Percentiles rank a stretch among this genome's conserved stretches.
These are phyloP conservation scores for Actinomortierella ambigua DNA, from an alignment of 371 early-diverging fungal species.

Conservation along the genomic window DNA sequence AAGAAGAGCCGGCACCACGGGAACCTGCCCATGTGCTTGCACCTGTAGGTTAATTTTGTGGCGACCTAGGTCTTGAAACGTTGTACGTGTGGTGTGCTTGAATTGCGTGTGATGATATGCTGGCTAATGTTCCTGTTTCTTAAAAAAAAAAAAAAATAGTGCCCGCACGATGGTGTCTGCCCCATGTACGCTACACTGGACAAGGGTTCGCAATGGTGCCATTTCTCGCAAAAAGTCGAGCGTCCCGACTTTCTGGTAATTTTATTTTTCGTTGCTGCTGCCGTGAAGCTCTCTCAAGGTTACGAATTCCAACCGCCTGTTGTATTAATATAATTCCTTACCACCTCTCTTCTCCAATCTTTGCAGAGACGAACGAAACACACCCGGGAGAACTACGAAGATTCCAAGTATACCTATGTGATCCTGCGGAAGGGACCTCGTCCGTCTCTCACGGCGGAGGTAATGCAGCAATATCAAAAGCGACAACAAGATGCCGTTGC, in stretches of 20 bases:
- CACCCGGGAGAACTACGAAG: constrained; percentile 72
- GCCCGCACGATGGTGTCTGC: constrained; percentile 77
- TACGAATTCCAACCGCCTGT: background rate
- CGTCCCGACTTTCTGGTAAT: constrained; percentile 68
- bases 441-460: constrained; percentile 50
- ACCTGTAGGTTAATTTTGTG: constrained; percentile 56
- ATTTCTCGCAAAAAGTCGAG: constrained; percentile 84
- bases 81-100: too few species aligned
- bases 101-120: too few species aligned
- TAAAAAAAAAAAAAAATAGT: too few species aligned
- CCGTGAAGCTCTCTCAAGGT: background rate
- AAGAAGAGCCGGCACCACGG: constrained; percentile 12
- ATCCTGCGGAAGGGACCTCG: constrained; percentile 72
- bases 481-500: constrained; percentile 1
- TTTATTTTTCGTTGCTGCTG: background rate
- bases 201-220: constrained; percentile 70
- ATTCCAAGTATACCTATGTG: constrained; percentile 81
- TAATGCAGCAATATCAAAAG: too few species aligned
- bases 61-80: background rate
- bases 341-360: background rate
- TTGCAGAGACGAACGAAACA: constrained; percentile 75
- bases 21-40: constrained; percentile 63
- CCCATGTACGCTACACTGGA: constrained; percentile 62
- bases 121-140: constrained; percentile 1
- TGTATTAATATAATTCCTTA: background rate